Evolutionary conservation across 2,329 filamentous ascomycete species (phyloP).

Genomic region (Paecilomyces sp.): DNA sequence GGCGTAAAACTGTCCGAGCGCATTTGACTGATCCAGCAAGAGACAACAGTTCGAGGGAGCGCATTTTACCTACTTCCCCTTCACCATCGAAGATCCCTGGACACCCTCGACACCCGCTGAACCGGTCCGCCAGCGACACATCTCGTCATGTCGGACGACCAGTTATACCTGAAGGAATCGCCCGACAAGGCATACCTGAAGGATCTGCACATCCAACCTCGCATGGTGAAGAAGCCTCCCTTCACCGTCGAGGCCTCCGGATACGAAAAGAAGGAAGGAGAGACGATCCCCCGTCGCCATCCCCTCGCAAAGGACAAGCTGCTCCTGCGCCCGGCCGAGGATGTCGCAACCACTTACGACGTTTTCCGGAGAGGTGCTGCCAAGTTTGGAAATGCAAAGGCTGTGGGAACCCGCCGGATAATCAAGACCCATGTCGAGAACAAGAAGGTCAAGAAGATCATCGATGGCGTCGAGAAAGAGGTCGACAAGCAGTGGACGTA

Average conservation of each 20-base stretch:
- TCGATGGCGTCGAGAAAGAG: conserved; percentile 71
- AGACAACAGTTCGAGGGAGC: background rate
- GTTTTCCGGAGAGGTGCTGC: conserved; percentile 64
- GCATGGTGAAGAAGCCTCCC: conserved; percentile 61
- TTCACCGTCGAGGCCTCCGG: conserved; percentile 68
- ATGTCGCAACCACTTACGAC: conserved; percentile 71
- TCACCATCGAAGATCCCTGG: background rate
- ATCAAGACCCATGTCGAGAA: conserved; percentile 73
- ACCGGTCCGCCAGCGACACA: background rate
- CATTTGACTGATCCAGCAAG: background rate
- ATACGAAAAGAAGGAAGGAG: conserved; percentile 63
- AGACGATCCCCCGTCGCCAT: conserved; percentile 77
- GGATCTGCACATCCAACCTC: conserved; percentile 28
- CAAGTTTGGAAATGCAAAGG: conserved; percentile 55
- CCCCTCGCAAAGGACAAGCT: conserved; percentile 64
- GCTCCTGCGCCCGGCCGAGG: conserved; percentile 56
- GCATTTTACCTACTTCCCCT: background rate
- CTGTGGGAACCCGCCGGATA: conserved; percentile 65
- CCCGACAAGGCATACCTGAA: conserved; percentile 10
- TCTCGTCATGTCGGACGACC: conserved; percentile 22
- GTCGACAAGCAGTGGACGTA: conserved; percentile 89
- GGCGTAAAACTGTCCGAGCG: background rate
- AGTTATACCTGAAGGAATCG: conserved; percentile 6
- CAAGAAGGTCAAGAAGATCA: conserved; percentile 82
- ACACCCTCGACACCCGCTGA: background rate